These are phyloP conservation scores for Fusarium paranaense DNA, from an alignment of 2,329 filamentous ascomycete species.

Conservation along the genomic window DNA sequence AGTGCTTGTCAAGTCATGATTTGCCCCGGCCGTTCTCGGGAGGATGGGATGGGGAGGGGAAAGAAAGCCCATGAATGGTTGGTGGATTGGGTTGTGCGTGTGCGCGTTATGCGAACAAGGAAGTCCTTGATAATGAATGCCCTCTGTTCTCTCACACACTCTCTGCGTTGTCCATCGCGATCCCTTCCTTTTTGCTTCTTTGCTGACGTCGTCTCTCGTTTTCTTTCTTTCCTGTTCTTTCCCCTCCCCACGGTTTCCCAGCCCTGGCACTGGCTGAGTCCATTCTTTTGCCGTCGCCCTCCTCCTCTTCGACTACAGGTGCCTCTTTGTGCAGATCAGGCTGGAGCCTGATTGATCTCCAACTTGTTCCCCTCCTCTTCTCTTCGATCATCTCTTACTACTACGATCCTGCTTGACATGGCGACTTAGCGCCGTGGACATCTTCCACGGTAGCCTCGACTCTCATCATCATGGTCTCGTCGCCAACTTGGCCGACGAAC, in stretches of 20 bases:
- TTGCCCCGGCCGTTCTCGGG: neutral
- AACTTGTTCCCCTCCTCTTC: neutral
- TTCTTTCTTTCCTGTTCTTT: neutral
- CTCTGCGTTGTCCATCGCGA: slow-evolving; percentile 4
- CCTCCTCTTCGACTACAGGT: slow-evolving; percentile 4
- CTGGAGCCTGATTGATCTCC: neutral
- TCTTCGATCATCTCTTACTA: neutral
- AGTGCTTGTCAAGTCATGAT: slow-evolving; percentile 19
- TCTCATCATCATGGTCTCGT: slow-evolving; percentile 27
- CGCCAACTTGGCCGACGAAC: slow-evolving; percentile 16
- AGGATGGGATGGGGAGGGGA: neutral
- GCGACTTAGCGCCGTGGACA: slow-evolving; percentile 21
- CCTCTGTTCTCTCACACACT: slow-evolving; percentile 25
- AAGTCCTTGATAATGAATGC: slow-evolving; percentile 32
- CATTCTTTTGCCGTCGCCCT: slow-evolving; percentile 25
- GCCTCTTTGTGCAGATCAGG: slow-evolving; percentile 11
- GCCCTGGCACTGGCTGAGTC: slow-evolving; percentile 37
- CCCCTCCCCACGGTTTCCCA: slow-evolving; percentile 10
- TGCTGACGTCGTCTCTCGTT: slow-evolving; percentile 30
- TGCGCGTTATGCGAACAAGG: slow-evolving; percentile 33
- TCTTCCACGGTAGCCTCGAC: slow-evolving; percentile 8
- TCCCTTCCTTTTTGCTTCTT: slow-evolving; percentile 20
- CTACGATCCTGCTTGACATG: slow-evolving; percentile 9
- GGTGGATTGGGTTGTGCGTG: neutral
- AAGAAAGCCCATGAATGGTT: neutral